Conservation (phyloP, 805 yeast genomes). For the Komagataella kurtzmanii region DNA sequence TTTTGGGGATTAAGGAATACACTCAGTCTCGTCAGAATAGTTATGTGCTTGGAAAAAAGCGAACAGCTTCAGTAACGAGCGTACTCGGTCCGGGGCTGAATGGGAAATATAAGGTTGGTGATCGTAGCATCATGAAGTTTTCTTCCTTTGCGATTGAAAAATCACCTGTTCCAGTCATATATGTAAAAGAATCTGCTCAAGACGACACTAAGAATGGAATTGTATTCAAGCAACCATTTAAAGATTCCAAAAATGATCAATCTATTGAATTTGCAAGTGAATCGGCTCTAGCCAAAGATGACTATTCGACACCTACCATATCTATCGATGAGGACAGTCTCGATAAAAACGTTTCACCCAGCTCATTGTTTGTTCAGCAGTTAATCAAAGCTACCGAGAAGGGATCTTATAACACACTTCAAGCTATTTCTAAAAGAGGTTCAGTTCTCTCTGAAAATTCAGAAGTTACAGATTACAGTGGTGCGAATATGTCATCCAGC, state of each 20-base stretch:
- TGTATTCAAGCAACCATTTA: not conserved
- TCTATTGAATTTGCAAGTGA: not conserved
- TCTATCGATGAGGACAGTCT: not conserved
- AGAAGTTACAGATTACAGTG: not conserved
- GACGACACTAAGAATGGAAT: not conserved
- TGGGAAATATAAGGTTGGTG: constrained; percentile 4
- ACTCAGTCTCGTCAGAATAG: not conserved
- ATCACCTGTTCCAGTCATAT: constrained; percentile 6
- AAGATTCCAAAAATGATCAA: not conserved
- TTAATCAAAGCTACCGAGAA: not conserved
- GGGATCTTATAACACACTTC: not conserved
- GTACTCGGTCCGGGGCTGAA: constrained; percentile 6
- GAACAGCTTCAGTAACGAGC: constrained; percentile 1
- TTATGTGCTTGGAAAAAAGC: not conserved
- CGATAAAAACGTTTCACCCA: not conserved
- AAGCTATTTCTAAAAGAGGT: not conserved
- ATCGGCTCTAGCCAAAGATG: not conserved
- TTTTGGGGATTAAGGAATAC: constrained; percentile 20
- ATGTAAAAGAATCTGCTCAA: constrained; percentile 1
- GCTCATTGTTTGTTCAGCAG: not conserved
- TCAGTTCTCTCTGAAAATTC: not conserved
- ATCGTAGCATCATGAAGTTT: constrained; percentile 3
- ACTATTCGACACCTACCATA: not conserved
- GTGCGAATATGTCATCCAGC: not conserved
- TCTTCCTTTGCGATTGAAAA: constrained; percentile 3